These are phyloP conservation scores for Vaccinium darrowii DNA, from an alignment of 148 eudicot species.

Conservation along the genomic window DNA sequence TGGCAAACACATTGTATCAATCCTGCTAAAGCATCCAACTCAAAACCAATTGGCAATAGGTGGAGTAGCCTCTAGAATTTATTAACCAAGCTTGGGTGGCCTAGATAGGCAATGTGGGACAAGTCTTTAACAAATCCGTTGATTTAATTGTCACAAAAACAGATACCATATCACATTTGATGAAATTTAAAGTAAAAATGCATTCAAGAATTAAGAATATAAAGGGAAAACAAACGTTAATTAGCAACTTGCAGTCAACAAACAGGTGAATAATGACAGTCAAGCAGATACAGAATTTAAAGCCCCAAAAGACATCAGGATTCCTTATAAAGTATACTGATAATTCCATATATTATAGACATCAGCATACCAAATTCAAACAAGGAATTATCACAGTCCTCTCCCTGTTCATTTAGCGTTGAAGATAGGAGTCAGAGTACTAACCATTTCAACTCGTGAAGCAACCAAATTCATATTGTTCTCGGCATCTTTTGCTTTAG, in stretches of 20 bases:
- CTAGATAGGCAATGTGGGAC: too few relatives aligned
- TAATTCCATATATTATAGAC: neutral
- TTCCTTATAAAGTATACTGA: neutral
- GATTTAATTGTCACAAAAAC: neutral
- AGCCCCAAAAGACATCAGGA: neutral
- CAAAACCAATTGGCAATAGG: too few relatives aligned
- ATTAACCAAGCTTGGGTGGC: too few relatives aligned
- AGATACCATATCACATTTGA: neutral
- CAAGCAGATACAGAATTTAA: neutral
- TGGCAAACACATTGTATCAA: neutral
- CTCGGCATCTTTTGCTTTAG: slow-evolving; percentile 58
- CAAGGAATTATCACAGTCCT: neutral
- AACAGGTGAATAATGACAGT: neutral
- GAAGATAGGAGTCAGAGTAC: slow-evolving; percentile 10
- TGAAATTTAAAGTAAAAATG: neutral
- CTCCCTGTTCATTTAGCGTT: neutral
- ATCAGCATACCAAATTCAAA: neutral
- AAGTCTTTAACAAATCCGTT: neutral
- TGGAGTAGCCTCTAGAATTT: too few relatives aligned
- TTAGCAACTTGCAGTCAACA: neutral
- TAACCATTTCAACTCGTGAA: slow-evolving; percentile 58
- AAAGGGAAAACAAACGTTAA: neutral
- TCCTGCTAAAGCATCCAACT: too few relatives aligned
- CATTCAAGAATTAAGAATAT: neutral
- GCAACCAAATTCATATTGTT: slow-evolving; percentile 39